Conservation (phyloP, 2,329 filamentous ascomycete genomes). For the Stachybotrys echinatus region DNA sequence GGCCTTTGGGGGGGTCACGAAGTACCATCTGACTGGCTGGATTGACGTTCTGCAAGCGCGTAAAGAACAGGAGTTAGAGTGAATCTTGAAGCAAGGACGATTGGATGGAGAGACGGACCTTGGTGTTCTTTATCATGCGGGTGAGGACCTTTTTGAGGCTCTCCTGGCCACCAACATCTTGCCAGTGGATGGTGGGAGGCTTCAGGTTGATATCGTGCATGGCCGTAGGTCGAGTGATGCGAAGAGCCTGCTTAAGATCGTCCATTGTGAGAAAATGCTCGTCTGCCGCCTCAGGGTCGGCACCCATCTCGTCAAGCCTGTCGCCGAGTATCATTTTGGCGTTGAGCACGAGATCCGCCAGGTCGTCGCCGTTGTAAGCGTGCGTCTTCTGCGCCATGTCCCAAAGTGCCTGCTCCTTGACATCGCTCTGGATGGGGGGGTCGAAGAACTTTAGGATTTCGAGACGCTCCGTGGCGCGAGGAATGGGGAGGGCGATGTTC, state of each 20-base stretch:
- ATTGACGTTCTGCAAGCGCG: constrained; percentile 19
- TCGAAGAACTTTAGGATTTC: constrained; percentile 66
- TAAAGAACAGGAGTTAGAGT: constrained; percentile 5
- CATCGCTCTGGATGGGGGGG: constrained; percentile 39
- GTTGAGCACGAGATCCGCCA: constrained; percentile 54
- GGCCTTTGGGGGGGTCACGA: constrained; percentile 65
- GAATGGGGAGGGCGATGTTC: constrained; percentile 71
- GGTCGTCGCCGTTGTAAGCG: constrained; percentile 77
- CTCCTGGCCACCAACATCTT: constrained; percentile 81
- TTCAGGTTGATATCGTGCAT: constrained; percentile 89
- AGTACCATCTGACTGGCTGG: constrained; percentile 28
- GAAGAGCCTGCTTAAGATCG: constrained; percentile 62
- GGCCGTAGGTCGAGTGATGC: constrained; percentile 69
- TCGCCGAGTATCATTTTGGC: constrained; percentile 20
- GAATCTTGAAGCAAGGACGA: no score
- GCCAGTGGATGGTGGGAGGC: constrained; percentile 80
- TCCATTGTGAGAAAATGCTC: constrained; percentile 27
- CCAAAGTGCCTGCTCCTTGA: constrained; percentile 47
- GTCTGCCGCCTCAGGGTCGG: constrained; percentile 5
- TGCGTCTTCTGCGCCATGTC: constrained; percentile 71
- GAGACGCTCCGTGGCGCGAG: constrained; percentile 63
- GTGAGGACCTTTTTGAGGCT: constrained; percentile 61
- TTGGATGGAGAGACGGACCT: constrained; percentile 16
- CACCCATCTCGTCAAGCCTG: constrained; percentile 15
- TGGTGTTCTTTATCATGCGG: constrained; percentile 39